These are phyloP conservation scores for Pleomassaria siparia DNA, from an alignment of 2,329 filamentous ascomycete genomes.

Conservation along the genomic window DNA sequence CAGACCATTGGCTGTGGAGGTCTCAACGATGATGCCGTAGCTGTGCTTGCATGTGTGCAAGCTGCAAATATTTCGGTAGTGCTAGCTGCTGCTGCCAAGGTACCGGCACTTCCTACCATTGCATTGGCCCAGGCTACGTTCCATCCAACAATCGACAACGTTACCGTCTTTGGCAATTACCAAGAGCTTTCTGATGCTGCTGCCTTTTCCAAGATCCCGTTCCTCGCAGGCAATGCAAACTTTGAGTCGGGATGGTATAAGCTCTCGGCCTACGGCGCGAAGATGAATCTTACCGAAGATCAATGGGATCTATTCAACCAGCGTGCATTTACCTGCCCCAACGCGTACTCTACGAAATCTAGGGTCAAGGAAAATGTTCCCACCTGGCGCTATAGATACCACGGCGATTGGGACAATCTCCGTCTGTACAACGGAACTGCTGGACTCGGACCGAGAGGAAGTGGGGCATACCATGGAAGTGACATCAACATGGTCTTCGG, in stretches of 20 bases:
- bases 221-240: conserved; percentile 26
- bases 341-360: conserved; percentile 15
- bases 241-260: conserved; percentile 32
- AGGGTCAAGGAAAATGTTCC: conserved; percentile 29
- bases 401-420: conserved; percentile 39
- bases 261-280: conserved; percentile 23
- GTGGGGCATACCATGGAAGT: conserved; percentile 41
- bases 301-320: conserved; percentile 26
- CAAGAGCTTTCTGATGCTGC: conserved; percentile 22
- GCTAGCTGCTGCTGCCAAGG: conserved; percentile 29
- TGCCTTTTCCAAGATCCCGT: conserved; percentile 25
- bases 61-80: conserved; percentile 21
- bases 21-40: conserved; percentile 17
- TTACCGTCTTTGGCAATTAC: conserved; percentile 34
- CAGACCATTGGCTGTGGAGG: conserved; percentile 40
- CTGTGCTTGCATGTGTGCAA: conserved; percentile 42
- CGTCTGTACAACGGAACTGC: conserved; percentile 32
- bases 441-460: conserved; percentile 27
- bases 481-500: conserved; percentile 42
- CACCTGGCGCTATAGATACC: conserved; percentile 42
- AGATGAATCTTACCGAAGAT: conserved; percentile 17
- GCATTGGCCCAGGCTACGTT: conserved; percentile 30
- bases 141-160: conserved; percentile 32
- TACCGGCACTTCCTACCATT: conserved; percentile 28
- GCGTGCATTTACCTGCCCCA: conserved; percentile 31